Percentiles rank a stretch among this genome's conserved stretches.
Evolutionary conservation across 345 rosid species (phyloP).

Genomic region (Bruguiera sexangula): DNA sequence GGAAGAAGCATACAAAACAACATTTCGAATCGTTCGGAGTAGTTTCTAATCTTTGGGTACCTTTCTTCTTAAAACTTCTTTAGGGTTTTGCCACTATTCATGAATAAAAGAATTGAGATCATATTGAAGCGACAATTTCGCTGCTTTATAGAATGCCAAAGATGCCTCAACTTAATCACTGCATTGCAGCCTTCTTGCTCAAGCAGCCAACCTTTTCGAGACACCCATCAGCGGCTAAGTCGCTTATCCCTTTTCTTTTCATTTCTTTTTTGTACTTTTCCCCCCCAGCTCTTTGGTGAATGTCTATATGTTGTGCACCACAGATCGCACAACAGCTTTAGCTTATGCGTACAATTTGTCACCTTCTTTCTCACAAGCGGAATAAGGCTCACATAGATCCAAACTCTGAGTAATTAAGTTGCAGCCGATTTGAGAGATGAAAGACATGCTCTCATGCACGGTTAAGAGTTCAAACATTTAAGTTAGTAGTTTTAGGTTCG

Average conservation of each 20-base stretch:
- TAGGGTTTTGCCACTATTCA: no score
- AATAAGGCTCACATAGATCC: not conserved
- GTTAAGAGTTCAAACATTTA: no score
- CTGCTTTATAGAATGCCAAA: not conserved
- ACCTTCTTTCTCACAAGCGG: not conserved
- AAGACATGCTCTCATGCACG: no score
- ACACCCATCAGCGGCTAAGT: not conserved
- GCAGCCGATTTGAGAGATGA: no score
- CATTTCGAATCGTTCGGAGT: no score
- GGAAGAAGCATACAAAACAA: no score
- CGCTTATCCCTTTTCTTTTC: not conserved
- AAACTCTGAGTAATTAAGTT: no score
- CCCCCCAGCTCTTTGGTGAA: not conserved
- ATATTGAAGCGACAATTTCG: not conserved
- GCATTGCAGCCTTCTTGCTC: slow-evolving; percentile 1
- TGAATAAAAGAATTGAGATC: not conserved
- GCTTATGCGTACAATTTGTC: not conserved
- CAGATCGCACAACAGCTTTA: no score
- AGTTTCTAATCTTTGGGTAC: no score
- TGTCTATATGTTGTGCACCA: not conserved
- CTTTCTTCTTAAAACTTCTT: no score
- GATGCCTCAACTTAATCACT: not conserved
- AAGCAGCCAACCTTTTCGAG: not conserved
- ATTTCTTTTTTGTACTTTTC: not conserved
- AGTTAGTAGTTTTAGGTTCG: no score